Conservation (phyloP, 208 protist species). For the Trypanosoma scelopori region DNA sequence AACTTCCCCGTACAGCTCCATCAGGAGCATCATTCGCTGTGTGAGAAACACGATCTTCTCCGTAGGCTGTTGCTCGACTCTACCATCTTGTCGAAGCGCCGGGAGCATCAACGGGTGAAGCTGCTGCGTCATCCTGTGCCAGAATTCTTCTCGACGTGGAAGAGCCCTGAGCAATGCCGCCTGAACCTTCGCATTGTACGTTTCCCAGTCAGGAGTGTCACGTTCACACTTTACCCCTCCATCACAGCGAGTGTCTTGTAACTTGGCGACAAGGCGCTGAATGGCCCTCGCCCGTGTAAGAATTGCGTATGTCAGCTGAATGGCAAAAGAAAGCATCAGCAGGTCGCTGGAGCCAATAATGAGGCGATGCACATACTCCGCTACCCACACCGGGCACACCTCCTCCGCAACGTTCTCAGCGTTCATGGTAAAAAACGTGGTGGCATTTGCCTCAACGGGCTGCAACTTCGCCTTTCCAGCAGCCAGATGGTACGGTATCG, state of each 20-base stretch:
- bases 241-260: constrained; percentile 34
- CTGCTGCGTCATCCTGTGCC: constrained; percentile 91
- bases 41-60: constrained; percentile 63
- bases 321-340: constrained; percentile 67
- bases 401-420: constrained; percentile 77
- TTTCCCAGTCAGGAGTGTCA: constrained; percentile 48
- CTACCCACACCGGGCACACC: constrained; percentile 78
- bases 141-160: constrained; percentile 88
- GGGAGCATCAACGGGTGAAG: constrained; percentile 55
- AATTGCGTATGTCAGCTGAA: constrained; percentile 83
- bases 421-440: constrained; percentile 80
- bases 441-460: constrained; percentile 48
- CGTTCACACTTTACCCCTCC: constrained; percentile 16
- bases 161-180: constrained; percentile 55
- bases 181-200: constrained; percentile 71
- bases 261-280: constrained; percentile 44
- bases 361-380: constrained; percentile 77
- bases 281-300: constrained; percentile 71
- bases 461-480: constrained; percentile 54
- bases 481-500: constrained; percentile 81
- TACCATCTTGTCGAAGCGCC: constrained; percentile 3
- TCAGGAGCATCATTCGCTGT: constrained; percentile 79
- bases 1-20: constrained; percentile 75
- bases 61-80: constrained; percentile 12
- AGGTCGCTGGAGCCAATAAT: constrained; percentile 84